A percentile compares a stretch with the other conserved stretches of the same genome.
phyloP scores from a whole-genome alignment of 495 filamentous ascomycete genomes.

The Lentithecium fluviatile region DNA sequence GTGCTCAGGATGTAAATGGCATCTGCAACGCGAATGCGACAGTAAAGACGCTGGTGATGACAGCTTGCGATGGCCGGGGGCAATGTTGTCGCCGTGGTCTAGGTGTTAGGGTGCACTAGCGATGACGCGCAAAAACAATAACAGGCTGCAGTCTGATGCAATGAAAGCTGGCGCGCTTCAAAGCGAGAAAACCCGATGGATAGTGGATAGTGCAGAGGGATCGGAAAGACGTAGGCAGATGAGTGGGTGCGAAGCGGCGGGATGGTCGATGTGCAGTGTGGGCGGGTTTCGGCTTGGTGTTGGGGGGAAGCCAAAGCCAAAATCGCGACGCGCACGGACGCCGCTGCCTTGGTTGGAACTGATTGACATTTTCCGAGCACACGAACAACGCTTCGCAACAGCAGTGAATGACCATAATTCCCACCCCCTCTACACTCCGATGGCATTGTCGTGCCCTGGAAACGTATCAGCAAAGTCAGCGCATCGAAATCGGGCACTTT shows the following conservation, averaged over 20 bases:
- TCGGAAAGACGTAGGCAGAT: too few relatives aligned
- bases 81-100: background rate
- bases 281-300: too few relatives aligned
- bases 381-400: background rate
- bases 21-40: conserved; percentile 7
- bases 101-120: background rate
- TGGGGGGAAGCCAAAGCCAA: too few relatives aligned
- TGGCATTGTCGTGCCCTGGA: background rate
- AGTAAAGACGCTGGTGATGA: conserved; percentile 2
- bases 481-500: conserved; percentile 7
- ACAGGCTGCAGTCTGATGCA: too few relatives aligned
- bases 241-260: too few relatives aligned
- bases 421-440: background rate
- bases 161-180: too few relatives aligned
- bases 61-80: background rate
- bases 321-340: too few relatives aligned
- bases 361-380: too few relatives aligned
- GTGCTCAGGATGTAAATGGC: conserved; percentile 5
- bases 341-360: too few relatives aligned
- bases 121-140: conserved; percentile 23
- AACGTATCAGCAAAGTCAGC: background rate
- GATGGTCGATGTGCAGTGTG: too few relatives aligned
- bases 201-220: too few relatives aligned
- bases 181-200: too few relatives aligned
- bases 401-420: background rate